Evolutionary conservation across 805 yeast species (phyloP).

Genomic region (Lipomyces yamanashiensis): DNA sequence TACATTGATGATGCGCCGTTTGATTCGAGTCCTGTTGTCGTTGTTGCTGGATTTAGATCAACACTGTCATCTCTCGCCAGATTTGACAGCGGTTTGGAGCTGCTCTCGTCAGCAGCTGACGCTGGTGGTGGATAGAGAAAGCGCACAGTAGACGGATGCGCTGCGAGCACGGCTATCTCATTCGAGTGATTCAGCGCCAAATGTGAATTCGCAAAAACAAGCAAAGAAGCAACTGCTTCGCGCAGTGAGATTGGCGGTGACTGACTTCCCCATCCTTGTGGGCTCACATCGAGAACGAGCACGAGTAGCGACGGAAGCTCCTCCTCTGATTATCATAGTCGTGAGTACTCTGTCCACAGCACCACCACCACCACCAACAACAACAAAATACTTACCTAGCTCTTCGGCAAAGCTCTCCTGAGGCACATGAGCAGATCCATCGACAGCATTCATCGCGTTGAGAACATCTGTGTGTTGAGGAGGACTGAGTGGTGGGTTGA

Average conservation of each 20-base stretch:
- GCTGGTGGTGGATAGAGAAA: conserved; percentile 64
- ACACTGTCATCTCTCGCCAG: neutral
- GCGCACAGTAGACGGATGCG: conserved; percentile 70
- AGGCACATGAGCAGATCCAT: conserved; percentile 34
- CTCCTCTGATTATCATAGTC: conserved; percentile 44
- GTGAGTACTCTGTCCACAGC: neutral
- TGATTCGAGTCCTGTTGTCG: neutral
- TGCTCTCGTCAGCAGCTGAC: neutral
- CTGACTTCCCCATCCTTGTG: conserved; percentile 63
- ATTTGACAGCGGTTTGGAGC: neutral
- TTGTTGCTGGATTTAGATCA: neutral
- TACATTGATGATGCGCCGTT: conserved; percentile 63
- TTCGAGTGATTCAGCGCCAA: conserved; percentile 82
- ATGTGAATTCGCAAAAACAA: conserved; percentile 86
- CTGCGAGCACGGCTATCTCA: conserved; percentile 78
- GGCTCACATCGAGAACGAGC: conserved; percentile 77
- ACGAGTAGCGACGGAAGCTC: conserved; percentile 80
- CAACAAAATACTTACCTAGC: conserved; percentile 20
- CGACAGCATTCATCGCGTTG: conserved; percentile 32
- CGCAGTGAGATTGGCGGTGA: conserved; percentile 46
- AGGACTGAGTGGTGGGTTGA: neutral
- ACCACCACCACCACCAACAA: too few species aligned
- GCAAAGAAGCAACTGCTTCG: conserved; percentile 64
- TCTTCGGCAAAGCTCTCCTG: conserved; percentile 20
- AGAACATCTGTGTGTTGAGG: neutral